phyloP scores from a whole-genome alignment of 1,139 yeast genomes.

The Saccharomyces hybrid region DNA sequence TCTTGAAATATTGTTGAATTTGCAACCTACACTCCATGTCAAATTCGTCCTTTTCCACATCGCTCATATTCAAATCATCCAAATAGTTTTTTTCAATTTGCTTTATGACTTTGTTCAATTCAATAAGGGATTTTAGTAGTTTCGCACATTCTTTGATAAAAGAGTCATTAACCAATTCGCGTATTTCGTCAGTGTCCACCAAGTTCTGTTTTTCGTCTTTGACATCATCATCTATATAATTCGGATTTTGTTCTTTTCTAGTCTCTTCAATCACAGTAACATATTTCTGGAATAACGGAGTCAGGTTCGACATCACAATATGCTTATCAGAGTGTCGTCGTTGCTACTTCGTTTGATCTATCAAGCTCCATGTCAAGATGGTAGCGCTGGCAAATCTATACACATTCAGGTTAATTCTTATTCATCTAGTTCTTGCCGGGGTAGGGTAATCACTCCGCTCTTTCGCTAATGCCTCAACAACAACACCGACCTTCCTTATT shows the following conservation, averaged over 20 bases:
- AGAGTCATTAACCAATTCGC: constrained; percentile 38
- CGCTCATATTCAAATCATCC: constrained; percentile 35
- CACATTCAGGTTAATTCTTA: not conserved
- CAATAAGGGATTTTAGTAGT: constrained; percentile 37
- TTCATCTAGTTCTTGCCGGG: not conserved
- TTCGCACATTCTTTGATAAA: constrained; percentile 46
- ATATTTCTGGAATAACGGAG: constrained; percentile 45
- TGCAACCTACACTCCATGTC: constrained; percentile 49
- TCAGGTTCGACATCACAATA: constrained; percentile 43
- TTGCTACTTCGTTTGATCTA: not conserved
- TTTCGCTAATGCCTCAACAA: too few species aligned
- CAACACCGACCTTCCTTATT: too few species aligned
- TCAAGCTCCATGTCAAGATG: not conserved
- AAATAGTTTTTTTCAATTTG: constrained; percentile 41
- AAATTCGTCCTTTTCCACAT: constrained; percentile 45
- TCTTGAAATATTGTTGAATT: constrained; percentile 44
- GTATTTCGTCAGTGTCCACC: constrained; percentile 11
- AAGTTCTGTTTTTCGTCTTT: constrained; percentile 1
- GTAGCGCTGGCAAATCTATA: not conserved
- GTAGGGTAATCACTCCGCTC: not conserved
- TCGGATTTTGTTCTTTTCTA: constrained; percentile 4
- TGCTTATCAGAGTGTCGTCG: constrained; percentile 1
- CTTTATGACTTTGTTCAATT: constrained; percentile 37
- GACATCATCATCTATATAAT: constrained; percentile 31
- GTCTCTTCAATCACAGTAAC: constrained; percentile 38